Conservation (phyloP, 2,329 filamentous ascomycete species). For the Aspergillus ruber region DNA sequence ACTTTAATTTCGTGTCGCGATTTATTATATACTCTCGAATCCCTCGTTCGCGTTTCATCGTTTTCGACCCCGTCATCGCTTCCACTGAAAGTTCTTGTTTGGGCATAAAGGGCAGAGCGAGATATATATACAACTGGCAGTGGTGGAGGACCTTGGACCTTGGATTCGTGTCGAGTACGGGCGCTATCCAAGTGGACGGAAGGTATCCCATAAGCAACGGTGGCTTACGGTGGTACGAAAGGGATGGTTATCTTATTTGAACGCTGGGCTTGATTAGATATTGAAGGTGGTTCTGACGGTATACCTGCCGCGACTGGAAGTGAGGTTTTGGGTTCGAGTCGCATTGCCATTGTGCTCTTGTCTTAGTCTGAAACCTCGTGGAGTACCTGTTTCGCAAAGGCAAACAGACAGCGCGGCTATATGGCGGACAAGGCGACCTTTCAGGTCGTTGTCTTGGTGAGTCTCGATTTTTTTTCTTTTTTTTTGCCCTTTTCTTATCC, state of each 20-base stretch:
- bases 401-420: background rate
- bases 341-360: too few species aligned
- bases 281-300: too few species aligned
- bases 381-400: background rate
- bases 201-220: too few species aligned
- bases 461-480: conserved; percentile 26
- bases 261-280: too few species aligned
- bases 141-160: background rate
- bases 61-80: background rate
- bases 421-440: conserved; percentile 44
- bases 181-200: too few species aligned
- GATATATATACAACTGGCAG: background rate
- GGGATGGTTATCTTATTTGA: too few species aligned
- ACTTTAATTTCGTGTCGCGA: too few species aligned
- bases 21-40: too few species aligned
- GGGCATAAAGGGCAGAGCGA: background rate
- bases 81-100: background rate
- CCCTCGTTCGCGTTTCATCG: background rate
- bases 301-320: too few species aligned
- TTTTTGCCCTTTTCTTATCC: background rate
- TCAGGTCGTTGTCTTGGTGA: conserved; percentile 69
- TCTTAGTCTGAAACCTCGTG: background rate
- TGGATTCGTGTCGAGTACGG: too few species aligned
- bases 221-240: too few species aligned
- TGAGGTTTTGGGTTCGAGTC: too few species aligned